phyloP scores from a whole-genome alignment of 73 alveolate genomes.

The Paraurostyla sp. region DNA sequence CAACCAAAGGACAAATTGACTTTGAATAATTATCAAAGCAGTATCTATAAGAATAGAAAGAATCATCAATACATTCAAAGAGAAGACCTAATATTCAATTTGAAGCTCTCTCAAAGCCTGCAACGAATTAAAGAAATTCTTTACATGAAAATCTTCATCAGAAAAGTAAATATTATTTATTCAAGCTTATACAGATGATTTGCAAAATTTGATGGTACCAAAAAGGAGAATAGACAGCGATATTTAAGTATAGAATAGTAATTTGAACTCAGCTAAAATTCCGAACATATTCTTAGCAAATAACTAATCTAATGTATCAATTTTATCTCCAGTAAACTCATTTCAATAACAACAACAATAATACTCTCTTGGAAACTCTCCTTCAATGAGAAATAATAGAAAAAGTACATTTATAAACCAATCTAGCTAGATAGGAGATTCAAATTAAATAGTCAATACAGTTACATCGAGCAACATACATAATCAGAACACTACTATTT shows the following conservation, averaged over 20 bases:
- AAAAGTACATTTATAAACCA: neutral
- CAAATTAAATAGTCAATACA: neutral
- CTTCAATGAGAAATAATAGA: neutral
- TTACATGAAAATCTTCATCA: neutral
- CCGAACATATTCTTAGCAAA: neutral
- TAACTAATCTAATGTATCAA: neutral
- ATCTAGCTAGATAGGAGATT: neutral
- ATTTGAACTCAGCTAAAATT: neutral
- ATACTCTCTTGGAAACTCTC: neutral
- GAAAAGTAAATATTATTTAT: neutral
- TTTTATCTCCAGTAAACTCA: neutral
- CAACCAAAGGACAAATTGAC: neutral
- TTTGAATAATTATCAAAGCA: slow-evolving; percentile 21
- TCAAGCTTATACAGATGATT: neutral
- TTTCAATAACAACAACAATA: neutral
- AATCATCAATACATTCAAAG: no score
- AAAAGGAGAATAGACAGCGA: slow-evolving; percentile 30
- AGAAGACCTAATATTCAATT: neutral
- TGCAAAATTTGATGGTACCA: neutral
- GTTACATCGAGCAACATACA: neutral
- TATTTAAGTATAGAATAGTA: neutral
- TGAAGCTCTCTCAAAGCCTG: neutral
- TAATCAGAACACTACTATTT: no score
- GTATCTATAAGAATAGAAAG: no score
- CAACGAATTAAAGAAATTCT: neutral